Evolutionary conservation across 306 rosid species (phyloP), one percentile per base, ranked within the genome.

Genomic region (Prunus mongolica): DNA sequence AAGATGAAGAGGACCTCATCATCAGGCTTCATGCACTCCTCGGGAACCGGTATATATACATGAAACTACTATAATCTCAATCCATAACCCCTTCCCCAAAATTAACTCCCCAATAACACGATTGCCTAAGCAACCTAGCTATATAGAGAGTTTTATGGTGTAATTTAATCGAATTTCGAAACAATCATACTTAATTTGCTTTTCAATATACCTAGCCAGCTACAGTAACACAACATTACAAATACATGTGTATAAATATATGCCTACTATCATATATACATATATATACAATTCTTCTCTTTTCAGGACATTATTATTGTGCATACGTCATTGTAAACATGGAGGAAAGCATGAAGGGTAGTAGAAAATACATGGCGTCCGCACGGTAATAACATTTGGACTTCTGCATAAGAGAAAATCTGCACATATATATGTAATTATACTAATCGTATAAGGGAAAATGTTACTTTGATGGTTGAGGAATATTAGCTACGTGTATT

Each of bases 11-110:
- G 57, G 90, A 86, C 73, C 78, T 86, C 25, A 86, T 86, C 76
- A 86, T 86, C 81, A 81, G 83, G 82, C 91, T 87, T 75, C 91
- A 84, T 80, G 81, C 76, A 13, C 88, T 87, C 58, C 91, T 87
- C n/a, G 91, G 91, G 22, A 84, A 87, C 78, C 27, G 88, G 91
- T 87, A 34, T 5, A 25, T 28, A 25, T 24, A 41, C 8, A 41
- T 57, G 2, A 55, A 56, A n/a, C 28, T n/a, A 20, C 28, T 11
- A 15, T 20, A 56, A 56, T 56, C 62, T 56, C 15, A 56, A 14
- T 61, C 34, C 34, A 60, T 25, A 25, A 3, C 38, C 65, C 65
- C n/a, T 25, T 60, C 27, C 65, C 32, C 65, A 6, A 67, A 67
- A 45, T 67, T 67, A 20, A 67, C 22, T 68, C 8, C 28, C 15